These are phyloP conservation scores for Sclerotinia nivalis DNA, from an alignment of 2,329 filamentous ascomycete genomes.

Conservation along the genomic window DNA sequence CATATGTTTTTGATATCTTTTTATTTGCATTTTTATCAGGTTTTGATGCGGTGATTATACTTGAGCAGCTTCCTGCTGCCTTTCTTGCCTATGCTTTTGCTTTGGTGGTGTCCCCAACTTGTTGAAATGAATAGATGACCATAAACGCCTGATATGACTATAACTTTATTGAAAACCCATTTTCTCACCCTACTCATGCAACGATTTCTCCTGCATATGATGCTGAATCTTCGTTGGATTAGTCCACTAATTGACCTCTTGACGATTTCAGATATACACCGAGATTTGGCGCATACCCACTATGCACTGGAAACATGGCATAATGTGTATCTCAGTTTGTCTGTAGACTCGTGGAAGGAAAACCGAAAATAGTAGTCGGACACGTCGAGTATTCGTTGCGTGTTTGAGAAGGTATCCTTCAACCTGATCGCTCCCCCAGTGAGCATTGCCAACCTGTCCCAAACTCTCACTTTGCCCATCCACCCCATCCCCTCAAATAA, in stretches of 20 bases:
- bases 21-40: constrained; percentile 9
- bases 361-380: not conserved
- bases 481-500: not conserved
- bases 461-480: not conserved
- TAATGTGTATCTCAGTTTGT: not conserved
- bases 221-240: not conserved
- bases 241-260: not conserved
- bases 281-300: not conserved
- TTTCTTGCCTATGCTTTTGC: not conserved
- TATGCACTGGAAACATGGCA: not conserved
- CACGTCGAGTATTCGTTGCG: not conserved
- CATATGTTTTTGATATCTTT: not conserved
- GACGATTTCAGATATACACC: not conserved
- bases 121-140: constrained; percentile 19
- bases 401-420: not conserved
- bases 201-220: not conserved
- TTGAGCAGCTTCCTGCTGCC: not conserved
- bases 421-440: not conserved
- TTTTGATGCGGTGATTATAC: constrained; percentile 8
- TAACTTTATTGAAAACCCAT: not conserved
- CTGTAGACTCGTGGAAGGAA: not conserved
- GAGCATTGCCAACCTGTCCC: not conserved
- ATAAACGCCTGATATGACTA: constrained; percentile 22
- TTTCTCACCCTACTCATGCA: not conserved
- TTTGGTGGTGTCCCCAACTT: not conserved